phyloP scores from a whole-genome alignment of 805 yeast species.

The Candida railenensis region DNA sequence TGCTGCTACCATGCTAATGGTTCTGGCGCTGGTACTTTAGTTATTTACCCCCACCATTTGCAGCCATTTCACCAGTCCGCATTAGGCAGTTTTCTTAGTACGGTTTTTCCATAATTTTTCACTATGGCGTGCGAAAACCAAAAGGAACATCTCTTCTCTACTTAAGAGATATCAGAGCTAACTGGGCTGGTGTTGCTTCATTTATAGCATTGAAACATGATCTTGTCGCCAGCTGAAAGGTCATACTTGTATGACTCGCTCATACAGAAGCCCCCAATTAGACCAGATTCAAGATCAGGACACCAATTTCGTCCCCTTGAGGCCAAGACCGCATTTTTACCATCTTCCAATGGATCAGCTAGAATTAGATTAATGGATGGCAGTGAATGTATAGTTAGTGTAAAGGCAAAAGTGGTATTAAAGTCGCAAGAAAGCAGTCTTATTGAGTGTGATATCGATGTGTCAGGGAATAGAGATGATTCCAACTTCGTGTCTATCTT shows the following conservation, averaged over 20 bases:
- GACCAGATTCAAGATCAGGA: slow-evolving; percentile 82
- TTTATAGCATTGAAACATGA: slow-evolving; percentile 38
- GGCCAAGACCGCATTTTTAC: slow-evolving; percentile 76
- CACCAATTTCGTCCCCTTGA: slow-evolving; percentile 85
- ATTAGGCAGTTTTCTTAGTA: background rate
- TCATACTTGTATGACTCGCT: slow-evolving; percentile 77
- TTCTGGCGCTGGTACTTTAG: too few relatives aligned
- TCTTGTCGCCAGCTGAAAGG: slow-evolving; percentile 73
- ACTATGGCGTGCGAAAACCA: slow-evolving; percentile 1
- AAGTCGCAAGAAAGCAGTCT: slow-evolving; percentile 43
- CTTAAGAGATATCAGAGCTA: background rate
- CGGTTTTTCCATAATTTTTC: background rate
- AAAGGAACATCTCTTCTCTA: background rate
- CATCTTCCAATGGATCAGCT: slow-evolving; percentile 90
- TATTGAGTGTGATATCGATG: slow-evolving; percentile 75
- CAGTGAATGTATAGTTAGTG: slow-evolving; percentile 87
- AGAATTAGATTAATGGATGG: slow-evolving; percentile 86
- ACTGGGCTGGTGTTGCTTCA: background rate
- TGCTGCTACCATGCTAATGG: too few relatives aligned
- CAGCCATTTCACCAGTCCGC: background rate
- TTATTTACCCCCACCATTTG: too few relatives aligned
- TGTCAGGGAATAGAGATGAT: slow-evolving; percentile 80
- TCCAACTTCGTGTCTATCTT: slow-evolving; percentile 65
- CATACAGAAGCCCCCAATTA: slow-evolving; percentile 52
- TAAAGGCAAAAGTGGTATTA: slow-evolving; percentile 77